Conservation (phyloP, 2,329 filamentous ascomycete genomes). For the Neonectria coccinea region DNA sequence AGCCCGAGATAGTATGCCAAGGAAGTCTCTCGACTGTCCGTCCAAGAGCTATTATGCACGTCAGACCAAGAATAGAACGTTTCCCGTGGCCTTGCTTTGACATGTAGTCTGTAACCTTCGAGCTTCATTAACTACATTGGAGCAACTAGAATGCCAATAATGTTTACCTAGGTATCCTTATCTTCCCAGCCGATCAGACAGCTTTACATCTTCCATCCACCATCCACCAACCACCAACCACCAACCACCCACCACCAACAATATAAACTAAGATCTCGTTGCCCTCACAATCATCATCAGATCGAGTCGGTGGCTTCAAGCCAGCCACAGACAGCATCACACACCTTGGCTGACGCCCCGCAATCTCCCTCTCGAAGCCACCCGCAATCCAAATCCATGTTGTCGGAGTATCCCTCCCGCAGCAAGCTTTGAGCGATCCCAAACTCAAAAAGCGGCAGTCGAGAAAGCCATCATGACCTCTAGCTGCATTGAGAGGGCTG, state of each 20-base stretch:
- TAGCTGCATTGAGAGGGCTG: neutral
- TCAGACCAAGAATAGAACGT: neutral
- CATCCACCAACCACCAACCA: too few species aligned
- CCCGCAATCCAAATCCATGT: slow-evolving; percentile 8
- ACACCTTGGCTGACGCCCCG: slow-evolving; percentile 1
- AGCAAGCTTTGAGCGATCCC: slow-evolving; percentile 10
- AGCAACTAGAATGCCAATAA: too few species aligned
- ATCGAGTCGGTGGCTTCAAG: neutral
- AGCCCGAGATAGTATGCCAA: neutral
- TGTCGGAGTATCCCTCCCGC: neutral
- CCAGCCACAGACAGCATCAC: neutral
- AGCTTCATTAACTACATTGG: too few species aligned
- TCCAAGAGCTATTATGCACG: neutral
- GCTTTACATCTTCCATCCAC: too few species aligned
- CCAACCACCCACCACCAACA: neutral
- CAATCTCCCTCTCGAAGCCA: slow-evolving; percentile 12
- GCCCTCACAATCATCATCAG: neutral
- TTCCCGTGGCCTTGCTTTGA: neutral
- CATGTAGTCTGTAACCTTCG: too few species aligned
- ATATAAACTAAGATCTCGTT: neutral
- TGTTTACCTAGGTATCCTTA: too few species aligned
- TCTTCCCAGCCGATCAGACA: too few species aligned
- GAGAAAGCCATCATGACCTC: neutral
- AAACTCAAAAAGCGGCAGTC: slow-evolving; percentile 12
- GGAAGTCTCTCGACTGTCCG: neutral